Conservation (phyloP, 163 green algal species). For the Scenedesmus sp. region DNA sequence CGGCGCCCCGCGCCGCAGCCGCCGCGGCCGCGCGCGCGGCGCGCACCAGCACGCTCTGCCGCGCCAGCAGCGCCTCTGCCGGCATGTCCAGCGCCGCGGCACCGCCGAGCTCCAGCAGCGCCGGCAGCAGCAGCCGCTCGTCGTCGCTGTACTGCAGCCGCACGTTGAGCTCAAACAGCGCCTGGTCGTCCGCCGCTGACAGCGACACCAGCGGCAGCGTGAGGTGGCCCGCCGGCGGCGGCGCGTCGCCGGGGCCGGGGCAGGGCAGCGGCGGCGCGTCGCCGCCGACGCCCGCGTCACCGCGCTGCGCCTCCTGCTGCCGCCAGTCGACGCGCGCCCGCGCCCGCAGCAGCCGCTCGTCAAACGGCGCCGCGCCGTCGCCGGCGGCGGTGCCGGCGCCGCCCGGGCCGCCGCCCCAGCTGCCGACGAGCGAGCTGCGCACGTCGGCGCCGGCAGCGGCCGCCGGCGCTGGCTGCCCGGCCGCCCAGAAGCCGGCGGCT, state of each 20-base stretch:
- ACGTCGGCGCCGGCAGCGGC: too few relatives aligned
- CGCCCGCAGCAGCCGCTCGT: conserved; percentile 40
- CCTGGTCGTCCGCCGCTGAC: conserved; percentile 60
- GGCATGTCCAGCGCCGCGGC: conserved; percentile 50
- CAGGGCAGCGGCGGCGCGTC: background rate
- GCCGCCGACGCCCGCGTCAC: background rate
- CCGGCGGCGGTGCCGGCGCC: background rate
- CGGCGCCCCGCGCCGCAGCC: background rate
- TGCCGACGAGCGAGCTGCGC: background rate
- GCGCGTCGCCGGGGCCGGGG: background rate
- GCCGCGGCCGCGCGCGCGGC: background rate
- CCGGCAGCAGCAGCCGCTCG: conserved; percentile 50
- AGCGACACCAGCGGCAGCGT: conserved; percentile 45
- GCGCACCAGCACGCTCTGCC: conserved; percentile 55
- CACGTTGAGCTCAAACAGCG: conserved; percentile 65
- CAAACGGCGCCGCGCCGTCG: background rate
- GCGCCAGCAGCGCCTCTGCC: conserved; percentile 51
- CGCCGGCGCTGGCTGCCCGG: too few relatives aligned
- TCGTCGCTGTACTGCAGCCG: conserved; percentile 59
- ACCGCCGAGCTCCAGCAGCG: conserved; percentile 51
- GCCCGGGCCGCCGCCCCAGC: background rate
- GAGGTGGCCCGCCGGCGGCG: conserved; percentile 32
- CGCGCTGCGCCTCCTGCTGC: conserved; percentile 1
- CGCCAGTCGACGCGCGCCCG: conserved; percentile 47
- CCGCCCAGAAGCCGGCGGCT: too few relatives aligned